phyloP scores from a whole-genome alignment of 257 asterid species.

The Solanum bulbocastanum region DNA sequence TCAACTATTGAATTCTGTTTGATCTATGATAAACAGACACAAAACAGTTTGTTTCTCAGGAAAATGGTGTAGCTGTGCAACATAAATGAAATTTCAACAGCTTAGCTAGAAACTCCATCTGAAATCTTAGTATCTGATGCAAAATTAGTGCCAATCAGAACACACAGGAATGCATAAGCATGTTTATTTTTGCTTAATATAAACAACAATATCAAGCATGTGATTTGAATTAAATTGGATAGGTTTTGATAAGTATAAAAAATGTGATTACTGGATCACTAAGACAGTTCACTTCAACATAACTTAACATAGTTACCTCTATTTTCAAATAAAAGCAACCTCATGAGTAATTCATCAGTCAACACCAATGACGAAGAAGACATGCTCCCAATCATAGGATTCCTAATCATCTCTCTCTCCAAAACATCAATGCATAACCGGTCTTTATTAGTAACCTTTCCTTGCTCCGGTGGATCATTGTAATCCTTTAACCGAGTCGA shows the following conservation, averaged over 20 bases:
- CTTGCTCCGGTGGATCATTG: conserved; percentile 37
- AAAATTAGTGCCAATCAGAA: neutral
- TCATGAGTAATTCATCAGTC: conserved; percentile 77
- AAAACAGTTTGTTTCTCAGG: neutral
- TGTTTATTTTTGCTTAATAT: neutral
- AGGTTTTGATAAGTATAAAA: neutral
- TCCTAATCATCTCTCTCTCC: conserved; percentile 57
- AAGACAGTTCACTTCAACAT: neutral
- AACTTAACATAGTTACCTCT: conserved; percentile 38
- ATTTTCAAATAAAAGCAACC: conserved; percentile 69
- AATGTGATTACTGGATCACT: neutral
- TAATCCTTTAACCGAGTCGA: conserved; percentile 74
- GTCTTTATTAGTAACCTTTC: conserved; percentile 62
- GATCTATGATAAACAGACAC: neutral
- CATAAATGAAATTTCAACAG: neutral
- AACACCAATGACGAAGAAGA: conserved; percentile 39
- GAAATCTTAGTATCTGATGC: neutral
- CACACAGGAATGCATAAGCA: neutral
- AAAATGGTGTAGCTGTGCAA: neutral
- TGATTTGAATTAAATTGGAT: neutral
- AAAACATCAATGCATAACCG: conserved; percentile 65
- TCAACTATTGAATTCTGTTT: neutral
- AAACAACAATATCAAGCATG: neutral
- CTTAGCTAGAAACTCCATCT: neutral
- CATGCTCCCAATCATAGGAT: conserved; percentile 48